Conservation (phyloP, 768 basidiomycete genomes). For the Boletus bicolor region DNA sequence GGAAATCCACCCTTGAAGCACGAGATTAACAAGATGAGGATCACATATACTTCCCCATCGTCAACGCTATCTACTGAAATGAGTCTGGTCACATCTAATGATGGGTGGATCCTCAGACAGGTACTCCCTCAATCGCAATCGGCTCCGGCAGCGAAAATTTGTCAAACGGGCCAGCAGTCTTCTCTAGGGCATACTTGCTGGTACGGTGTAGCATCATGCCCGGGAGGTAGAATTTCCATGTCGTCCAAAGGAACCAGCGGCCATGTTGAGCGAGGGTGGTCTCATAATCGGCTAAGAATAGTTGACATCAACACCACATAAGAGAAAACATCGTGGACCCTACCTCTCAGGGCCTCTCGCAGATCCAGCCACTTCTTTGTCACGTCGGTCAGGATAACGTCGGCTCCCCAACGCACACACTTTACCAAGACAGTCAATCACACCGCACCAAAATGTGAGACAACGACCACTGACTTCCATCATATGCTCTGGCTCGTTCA, state of each 20-base stretch:
- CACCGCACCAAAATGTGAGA: not conserved
- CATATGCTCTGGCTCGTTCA: constrained; percentile 86
- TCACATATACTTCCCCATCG: not conserved
- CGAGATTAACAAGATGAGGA: not conserved
- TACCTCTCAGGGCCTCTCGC: constrained; percentile 56
- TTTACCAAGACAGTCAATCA: constrained; percentile 25
- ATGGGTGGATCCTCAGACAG: constrained; percentile 8
- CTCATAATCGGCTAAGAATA: constrained; percentile 58
- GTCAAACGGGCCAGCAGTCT: constrained; percentile 54
- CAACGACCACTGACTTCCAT: constrained; percentile 61
- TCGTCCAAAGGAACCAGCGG: constrained; percentile 74
- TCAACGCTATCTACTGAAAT: not conserved
- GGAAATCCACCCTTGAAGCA: not conserved
- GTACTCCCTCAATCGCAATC: constrained; percentile 15
- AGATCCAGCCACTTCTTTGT: constrained; percentile 67
- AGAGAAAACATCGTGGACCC: constrained; percentile 14
- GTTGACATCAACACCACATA: not conserved
- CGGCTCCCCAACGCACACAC: constrained; percentile 78
- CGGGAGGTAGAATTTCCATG: constrained; percentile 56
- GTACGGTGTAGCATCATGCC: constrained; percentile 32
- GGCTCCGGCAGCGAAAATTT: constrained; percentile 27
- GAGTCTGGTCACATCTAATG: not conserved
- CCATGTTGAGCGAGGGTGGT: constrained; percentile 59
- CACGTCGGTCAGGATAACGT: constrained; percentile 75
- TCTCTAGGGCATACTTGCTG: constrained; percentile 41